phyloP scores from a whole-genome alignment of 73 alveolate genomes.

The Blepharisma japonicum region DNA sequence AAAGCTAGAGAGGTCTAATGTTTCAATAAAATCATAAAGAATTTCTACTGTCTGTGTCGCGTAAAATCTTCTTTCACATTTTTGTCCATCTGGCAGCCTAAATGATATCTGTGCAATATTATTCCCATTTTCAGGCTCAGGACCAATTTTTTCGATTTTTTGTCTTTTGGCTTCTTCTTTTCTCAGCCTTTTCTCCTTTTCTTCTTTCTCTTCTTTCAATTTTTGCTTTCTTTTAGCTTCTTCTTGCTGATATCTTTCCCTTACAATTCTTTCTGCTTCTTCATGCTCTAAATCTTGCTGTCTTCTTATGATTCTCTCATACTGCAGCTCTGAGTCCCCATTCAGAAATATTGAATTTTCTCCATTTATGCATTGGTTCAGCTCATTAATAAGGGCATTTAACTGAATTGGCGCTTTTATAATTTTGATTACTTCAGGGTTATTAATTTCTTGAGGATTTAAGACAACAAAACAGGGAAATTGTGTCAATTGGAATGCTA shows the following conservation, averaged over 20 bases:
- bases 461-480: background rate
- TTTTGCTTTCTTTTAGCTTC: background rate
- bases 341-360: background rate
- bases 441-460: background rate
- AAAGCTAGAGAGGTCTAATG: background rate
- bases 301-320: background rate
- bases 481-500: background rate
- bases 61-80: conserved; percentile 15
- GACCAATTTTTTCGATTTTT: background rate
- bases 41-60: background rate
- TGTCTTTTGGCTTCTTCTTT: background rate
- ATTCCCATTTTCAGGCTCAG: background rate
- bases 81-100: conserved; percentile 14
- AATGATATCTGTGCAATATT: background rate
- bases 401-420: background rate
- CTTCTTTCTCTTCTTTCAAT: background rate
- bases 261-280: background rate
- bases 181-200: background rate
- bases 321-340: background rate
- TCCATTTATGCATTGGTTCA: background rate
- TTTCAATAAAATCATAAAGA: conserved; percentile 14
- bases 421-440: background rate
- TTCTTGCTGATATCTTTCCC: background rate
- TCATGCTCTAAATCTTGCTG: background rate
- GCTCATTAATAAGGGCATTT: background rate